Evolutionary conservation across 1,139 yeast species (phyloP).

Genomic region (Suhomyces terraborum): DNA sequence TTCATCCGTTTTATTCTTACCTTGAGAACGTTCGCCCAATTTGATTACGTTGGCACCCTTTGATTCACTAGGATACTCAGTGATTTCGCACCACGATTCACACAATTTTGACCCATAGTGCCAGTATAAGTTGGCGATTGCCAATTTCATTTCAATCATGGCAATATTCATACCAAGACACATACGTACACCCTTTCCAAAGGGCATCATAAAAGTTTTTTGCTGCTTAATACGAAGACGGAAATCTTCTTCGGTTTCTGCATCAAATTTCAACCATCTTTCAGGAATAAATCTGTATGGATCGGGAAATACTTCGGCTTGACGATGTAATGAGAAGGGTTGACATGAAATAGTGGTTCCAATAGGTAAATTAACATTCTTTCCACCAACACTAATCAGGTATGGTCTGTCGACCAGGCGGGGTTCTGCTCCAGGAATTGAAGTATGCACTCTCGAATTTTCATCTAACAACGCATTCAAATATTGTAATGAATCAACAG

Average conservation of each 20-base stretch:
- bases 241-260: constrained; percentile 38
- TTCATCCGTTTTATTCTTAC: constrained; percentile 35
- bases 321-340: constrained; percentile 66
- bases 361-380: constrained; percentile 42
- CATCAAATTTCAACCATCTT: constrained; percentile 54
- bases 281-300: constrained; percentile 59
- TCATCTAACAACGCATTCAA: constrained; percentile 62
- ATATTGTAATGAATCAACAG: constrained; percentile 53
- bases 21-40: constrained; percentile 27
- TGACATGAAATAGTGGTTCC: constrained; percentile 64
- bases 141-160: constrained; percentile 62
- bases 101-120: constrained; percentile 42
- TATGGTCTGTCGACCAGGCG: constrained; percentile 45
- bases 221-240: constrained; percentile 43
- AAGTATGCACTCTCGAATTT: constrained; percentile 61
- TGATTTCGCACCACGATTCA: constrained; percentile 46
- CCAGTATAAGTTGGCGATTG: constrained; percentile 56
- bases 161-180: constrained; percentile 75
- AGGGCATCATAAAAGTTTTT: constrained; percentile 62
- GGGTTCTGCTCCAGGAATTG: constrained; percentile 78
- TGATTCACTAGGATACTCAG: constrained; percentile 18
- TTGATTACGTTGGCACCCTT: constrained; percentile 21
- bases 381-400: constrained; percentile 18
- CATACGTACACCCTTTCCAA: constrained; percentile 77
- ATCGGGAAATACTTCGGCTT: constrained; percentile 48